Evolutionary conservation across 192 early-diverging fungal species (phyloP).

Genomic region (Pilaira anomala): DNA sequence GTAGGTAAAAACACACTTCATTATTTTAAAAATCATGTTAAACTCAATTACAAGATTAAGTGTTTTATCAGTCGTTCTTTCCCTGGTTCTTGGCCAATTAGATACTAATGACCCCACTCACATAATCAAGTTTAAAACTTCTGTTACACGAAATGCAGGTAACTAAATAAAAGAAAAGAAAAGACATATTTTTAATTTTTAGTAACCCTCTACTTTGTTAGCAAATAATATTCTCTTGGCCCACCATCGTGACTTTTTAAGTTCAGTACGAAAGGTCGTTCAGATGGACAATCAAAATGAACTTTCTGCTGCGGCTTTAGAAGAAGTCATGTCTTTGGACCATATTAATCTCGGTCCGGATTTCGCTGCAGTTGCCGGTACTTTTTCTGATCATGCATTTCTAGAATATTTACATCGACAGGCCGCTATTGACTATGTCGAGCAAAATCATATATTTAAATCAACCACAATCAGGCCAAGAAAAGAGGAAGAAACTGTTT

Average conservation of each 20-base stretch:
- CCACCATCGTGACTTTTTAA: conserved; percentile 9
- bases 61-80: not conserved
- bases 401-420: conserved; percentile 17
- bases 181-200: not conserved
- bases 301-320: not conserved
- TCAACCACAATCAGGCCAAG: not conserved
- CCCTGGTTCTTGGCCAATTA: not conserved
- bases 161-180: not conserved
- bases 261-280: not conserved
- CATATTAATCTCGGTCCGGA: conserved; percentile 6
- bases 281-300: not conserved
- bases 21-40: too few relatives aligned
- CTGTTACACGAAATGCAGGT: conserved; percentile 13
- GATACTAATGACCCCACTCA: conserved; percentile 23
- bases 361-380: conserved; percentile 26
- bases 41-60: not conserved
- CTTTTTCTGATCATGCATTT: conserved; percentile 24
- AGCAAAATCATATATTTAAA: conserved; percentile 20
- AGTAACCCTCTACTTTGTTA: too few relatives aligned
- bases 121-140: conserved; percentile 33
- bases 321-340: conserved; percentile 11
- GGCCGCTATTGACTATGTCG: conserved; percentile 24
- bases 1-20: too few relatives aligned
- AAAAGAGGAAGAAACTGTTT: not conserved
- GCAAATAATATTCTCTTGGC: conserved; percentile 9